Base-by-base conservation (phyloP, 805 yeast species). In the Tetrapisispora pingtungensis region DNA sequence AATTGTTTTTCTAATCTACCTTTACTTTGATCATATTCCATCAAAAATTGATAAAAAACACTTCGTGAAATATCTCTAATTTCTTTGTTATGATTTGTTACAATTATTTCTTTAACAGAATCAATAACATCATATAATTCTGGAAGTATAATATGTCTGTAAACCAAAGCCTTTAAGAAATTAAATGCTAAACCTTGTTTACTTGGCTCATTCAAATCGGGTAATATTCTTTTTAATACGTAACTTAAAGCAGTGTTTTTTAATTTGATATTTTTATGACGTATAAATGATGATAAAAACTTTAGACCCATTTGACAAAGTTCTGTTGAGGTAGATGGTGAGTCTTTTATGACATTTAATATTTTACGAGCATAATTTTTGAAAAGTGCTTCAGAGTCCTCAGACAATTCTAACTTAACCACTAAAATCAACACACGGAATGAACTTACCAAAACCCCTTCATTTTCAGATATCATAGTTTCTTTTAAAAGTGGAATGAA, bases 21-120 rank as follows among this genome's bases (percentile, higher is more conserved):
- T 54, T 80, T 74, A 28, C 97, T 88, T 66, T 90, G 97, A 54
- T 95, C 97, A 57, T 85, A 93, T 54, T 88, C 96, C 83, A 87
- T 83, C 57, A 93, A 66, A 54, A 93, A 93, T 54, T 81, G 88
- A 61, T 78, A 83, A 59, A 79, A 93, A 1, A 84, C 78, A 50
- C 85, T 76, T 63, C 97, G 75, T 8, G 97, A 78, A 62, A 84
- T 80, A 54, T 83, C 89, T 46, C 97, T 73, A 43, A 87, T 84
- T 56, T 81, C 87, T 41, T 76, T 76, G 3, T 90, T 72, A 46
- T 87, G 96, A 62, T 84, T 86, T 1, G 95, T 89, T 24, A 93
- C 81, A 95, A 93, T 84, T 22, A 87, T 82, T 46, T 79, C 76
- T 10, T 93, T 74, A 3, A 90, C 81, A 40, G 72, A 73, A 46